These are phyloP conservation scores for Fusarium devonianum DNA, from an alignment of 2,329 filamentous ascomycete genomes.

Conservation along the genomic window DNA sequence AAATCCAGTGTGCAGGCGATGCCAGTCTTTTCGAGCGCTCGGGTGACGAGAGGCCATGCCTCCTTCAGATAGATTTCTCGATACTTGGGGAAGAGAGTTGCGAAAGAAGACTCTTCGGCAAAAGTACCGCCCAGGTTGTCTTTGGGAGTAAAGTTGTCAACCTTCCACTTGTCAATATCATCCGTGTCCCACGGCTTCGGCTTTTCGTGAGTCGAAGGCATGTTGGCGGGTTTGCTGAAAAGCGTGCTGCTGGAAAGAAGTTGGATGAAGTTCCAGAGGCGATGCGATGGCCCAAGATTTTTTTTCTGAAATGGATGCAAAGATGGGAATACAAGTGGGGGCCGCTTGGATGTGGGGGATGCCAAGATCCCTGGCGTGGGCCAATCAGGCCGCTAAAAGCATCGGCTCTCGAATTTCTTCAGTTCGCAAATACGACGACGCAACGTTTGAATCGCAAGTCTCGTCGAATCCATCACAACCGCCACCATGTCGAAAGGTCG, in stretches of 20 bases:
- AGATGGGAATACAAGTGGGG: conserved; percentile 26
- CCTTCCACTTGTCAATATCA: conserved; percentile 97
- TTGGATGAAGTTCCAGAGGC: conserved; percentile 10
- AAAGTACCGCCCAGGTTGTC: conserved; percentile 89
- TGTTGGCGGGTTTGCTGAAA: conserved; percentile 44
- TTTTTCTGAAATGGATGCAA: conserved; percentile 30
- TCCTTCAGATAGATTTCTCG: conserved; percentile 93
- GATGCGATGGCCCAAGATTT: conserved; percentile 35
- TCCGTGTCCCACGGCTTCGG: conserved; percentile 97
- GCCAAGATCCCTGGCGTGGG: conserved; percentile 6
- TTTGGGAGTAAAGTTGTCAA: conserved; percentile 83
- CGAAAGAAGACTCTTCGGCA: conserved; percentile 90
- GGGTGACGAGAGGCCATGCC: conserved; percentile 90
- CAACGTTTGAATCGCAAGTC: conserved; percentile 17
- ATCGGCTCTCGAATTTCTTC: conserved; percentile 41
- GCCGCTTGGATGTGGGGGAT: conserved; percentile 25
- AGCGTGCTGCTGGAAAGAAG: background rate
- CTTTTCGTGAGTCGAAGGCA: conserved; percentile 89
- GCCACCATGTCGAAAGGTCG: conserved; percentile 61
- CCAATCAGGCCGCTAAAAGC: conserved; percentile 35
- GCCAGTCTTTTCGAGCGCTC: conserved; percentile 83
- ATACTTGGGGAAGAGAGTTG: conserved; percentile 91
- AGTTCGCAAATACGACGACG: conserved; percentile 23
- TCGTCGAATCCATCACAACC: conserved; percentile 19
- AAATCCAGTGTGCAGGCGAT: conserved; percentile 93